Evolutionary conservation across 1,284 basidiomycete species (phyloP), one percentile per base, ranked within the genome.

Genomic region (Austroboletus novae-zelandiae): DNA sequence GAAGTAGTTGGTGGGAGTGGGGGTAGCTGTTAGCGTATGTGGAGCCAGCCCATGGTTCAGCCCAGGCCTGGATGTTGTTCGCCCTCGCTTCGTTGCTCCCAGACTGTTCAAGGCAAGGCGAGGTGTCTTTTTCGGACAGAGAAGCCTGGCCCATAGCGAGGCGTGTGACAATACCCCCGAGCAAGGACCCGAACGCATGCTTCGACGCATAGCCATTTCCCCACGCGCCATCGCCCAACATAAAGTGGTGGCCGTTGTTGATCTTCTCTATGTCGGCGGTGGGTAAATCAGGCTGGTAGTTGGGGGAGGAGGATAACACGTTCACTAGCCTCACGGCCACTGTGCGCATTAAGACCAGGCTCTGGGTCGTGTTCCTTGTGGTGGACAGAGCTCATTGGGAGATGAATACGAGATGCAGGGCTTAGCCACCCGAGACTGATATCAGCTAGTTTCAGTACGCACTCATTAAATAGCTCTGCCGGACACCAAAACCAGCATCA

Each of bases 301-400:
- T 50, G 35, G 54, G n/a, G 52, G 40, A 61, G 57, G 47, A 61
- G 61, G 43, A 54, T 52, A 13, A 57, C 45, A 9, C 47, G 59
- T 25, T 61, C 61, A 32, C 40, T 51, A 14, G 40, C 17, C 2
- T 23, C 20, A 23, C 40, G 39, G 18, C 29, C 40, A 7, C 32
- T 45, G 35, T 29, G 40, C 14, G 23, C 40, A 9, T 57, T 48
- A 36, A 57, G 27, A 13, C 52, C 59, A 0, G 61, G 51, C 31
- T 61, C 60, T 13, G 48, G 47, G 42, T 61, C 60, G 52, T 64
- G 57, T 48, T 62, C 57, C 48, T 61, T 61, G 50, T 47, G 50
- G n/a, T 52, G 48, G 6, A 40, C 48, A 4, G 56, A 43, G 46
- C 47, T 50, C 57, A 58, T 58, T 36, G 15, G 20, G 3, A 23